A percentile compares a stretch with the other conserved stretches of the same genome.
Evolutionary conservation across 305 asterid species (phyloP).

Genomic region (Solanum aculeatissimum): DNA sequence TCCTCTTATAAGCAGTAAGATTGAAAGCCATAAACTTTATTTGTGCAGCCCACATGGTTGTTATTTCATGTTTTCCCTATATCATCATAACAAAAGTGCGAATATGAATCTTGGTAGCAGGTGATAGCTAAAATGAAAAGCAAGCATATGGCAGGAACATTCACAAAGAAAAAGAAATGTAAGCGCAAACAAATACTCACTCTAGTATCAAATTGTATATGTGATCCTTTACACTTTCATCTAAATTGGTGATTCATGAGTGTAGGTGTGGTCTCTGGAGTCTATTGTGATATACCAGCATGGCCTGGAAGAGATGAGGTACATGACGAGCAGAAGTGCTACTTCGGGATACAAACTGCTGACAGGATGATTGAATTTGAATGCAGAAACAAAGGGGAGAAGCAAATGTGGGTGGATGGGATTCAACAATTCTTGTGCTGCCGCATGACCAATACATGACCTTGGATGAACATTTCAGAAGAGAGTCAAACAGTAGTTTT

Average conservation of each 20-base stretch:
- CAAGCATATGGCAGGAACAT: constrained; percentile 85
- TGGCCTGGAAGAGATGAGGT: constrained; percentile 70
- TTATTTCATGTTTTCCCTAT: not conserved
- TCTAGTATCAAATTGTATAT: not conserved
- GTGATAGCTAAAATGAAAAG: constrained; percentile 81
- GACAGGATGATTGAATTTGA: constrained; percentile 72
- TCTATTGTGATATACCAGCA: constrained; percentile 42
- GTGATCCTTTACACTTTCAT: not conserved
- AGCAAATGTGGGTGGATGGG: constrained; percentile 74
- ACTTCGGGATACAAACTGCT: constrained; percentile 63
- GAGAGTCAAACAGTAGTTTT: not conserved
- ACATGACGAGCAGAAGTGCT: constrained; percentile 41
- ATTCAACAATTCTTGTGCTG: constrained; percentile 60
- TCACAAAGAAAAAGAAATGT: constrained; percentile 92
- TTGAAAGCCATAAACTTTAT: not conserved
- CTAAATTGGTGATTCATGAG: not conserved
- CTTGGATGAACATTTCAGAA: not conserved
- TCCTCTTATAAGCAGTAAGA: not conserved
- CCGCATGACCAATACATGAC: constrained; percentile 23
- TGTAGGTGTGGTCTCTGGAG: constrained; percentile 51
- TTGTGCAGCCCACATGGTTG: not conserved
- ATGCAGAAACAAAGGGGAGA: constrained; percentile 60
- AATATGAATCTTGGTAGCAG: constrained; percentile 21
- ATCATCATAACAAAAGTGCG: not conserved
- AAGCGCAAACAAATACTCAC: constrained; percentile 1